Percentiles rank a stretch among this genome's conserved stretches.
These are phyloP conservation scores for Solanum aculeatissimum DNA, from an alignment of 305 asterid species.

Conservation along the genomic window DNA sequence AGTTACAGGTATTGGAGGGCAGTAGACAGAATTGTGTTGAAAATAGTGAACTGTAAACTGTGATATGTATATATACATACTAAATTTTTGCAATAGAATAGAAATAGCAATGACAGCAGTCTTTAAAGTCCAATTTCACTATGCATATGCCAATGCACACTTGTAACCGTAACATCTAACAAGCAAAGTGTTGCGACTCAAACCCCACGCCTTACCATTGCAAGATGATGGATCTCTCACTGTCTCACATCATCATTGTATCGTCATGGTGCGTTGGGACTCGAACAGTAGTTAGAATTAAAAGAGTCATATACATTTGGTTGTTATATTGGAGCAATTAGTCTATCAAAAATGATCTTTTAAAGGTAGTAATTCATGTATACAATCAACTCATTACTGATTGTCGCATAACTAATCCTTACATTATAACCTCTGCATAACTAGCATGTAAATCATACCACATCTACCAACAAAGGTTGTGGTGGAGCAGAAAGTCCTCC, in stretches of 20 bases:
- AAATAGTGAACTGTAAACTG: neutral
- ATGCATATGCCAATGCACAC: neutral
- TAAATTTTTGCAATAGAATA: neutral
- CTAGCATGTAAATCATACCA: neutral
- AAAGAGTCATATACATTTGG: too few relatives aligned
- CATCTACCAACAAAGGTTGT: neutral
- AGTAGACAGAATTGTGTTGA: conserved; percentile 2
- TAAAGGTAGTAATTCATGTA: too few relatives aligned
- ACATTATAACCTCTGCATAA: neutral
- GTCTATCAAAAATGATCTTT: too few relatives aligned
- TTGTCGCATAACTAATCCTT: neutral
- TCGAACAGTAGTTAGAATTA: neutral
- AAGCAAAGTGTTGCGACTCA: neutral
- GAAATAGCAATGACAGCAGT: neutral
- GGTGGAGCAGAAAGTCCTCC: neutral
- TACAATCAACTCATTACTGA: neutral
- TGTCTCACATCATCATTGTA: neutral
- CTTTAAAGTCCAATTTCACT: neutral
- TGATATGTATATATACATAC: neutral
- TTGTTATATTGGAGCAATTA: too few relatives aligned
- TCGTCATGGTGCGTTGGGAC: neutral
- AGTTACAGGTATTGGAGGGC: conserved; percentile 1
- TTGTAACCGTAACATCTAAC: neutral
- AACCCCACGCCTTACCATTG: neutral
- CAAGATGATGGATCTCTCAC: neutral